phyloP scores from a whole-genome alignment of 2,329 filamentous ascomycete species.

The Botrytis tulipae region DNA sequence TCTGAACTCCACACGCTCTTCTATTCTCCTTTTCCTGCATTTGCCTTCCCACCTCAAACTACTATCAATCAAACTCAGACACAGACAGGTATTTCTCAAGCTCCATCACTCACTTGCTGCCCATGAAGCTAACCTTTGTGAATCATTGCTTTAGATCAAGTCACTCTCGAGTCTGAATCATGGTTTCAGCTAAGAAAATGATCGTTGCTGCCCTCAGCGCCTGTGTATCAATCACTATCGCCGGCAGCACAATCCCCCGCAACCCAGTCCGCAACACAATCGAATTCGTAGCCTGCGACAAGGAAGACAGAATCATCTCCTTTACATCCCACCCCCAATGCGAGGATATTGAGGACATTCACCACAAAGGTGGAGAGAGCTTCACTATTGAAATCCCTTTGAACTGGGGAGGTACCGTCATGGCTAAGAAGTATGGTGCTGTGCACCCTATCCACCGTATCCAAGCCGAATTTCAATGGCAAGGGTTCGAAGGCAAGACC shows the following conservation, averaged over 20 bases:
- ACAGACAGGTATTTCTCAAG: neutral
- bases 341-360: neutral
- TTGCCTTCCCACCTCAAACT: neutral
- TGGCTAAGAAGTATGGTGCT: neutral
- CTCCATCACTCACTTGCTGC: neutral
- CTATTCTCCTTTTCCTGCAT: no score
- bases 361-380: neutral
- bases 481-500: neutral
- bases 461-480: slow-evolving; percentile 3
- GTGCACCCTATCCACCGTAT: neutral
- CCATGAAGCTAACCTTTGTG: neutral
- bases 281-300: neutral
- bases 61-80: neutral
- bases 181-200: rapidly evolving
- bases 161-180: neutral
- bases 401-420: neutral
- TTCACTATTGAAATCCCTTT: neutral
- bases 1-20: neutral
- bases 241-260: neutral
- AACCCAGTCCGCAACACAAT: neutral
- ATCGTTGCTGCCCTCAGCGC: rapidly evolving
- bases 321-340: neutral
- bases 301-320: neutral
- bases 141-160: neutral
- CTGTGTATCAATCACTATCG: neutral